Conservation (phyloP, 495 filamentous ascomycete genomes). For the Thermochaetoides thermophila region DNA sequence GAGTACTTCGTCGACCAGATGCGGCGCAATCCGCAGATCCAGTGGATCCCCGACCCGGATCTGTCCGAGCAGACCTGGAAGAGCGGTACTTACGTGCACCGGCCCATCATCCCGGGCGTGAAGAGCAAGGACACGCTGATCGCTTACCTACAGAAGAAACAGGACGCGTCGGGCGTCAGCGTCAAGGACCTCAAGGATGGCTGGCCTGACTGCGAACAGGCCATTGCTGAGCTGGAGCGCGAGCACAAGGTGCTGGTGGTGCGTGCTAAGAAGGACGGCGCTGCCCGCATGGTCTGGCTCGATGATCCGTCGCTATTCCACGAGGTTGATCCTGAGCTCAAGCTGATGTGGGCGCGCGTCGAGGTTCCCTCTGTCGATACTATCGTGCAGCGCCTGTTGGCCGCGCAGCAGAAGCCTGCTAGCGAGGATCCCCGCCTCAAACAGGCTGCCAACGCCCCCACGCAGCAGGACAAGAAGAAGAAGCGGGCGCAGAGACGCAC, state of each 20-base stretch:
- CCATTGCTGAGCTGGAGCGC: conserved; percentile 62
- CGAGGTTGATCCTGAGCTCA: conserved; percentile 68
- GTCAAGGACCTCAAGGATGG: conserved; percentile 90
- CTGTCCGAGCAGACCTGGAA: conserved; percentile 39
- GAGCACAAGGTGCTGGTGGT: conserved; percentile 70
- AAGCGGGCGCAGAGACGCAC: conserved; percentile 50
- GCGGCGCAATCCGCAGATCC: conserved; percentile 51
- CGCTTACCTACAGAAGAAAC: conserved; percentile 61
- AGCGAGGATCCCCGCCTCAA: conserved; percentile 55
- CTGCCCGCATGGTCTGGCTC: conserved; percentile 72
- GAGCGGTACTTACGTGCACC: conserved; percentile 58
- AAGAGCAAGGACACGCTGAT: conserved; percentile 59
- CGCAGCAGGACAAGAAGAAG: conserved; percentile 49
- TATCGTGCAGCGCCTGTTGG: conserved; percentile 58
- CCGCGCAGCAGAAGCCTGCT: conserved; percentile 60
- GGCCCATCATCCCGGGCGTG: conserved; percentile 64
- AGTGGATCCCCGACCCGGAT: conserved; percentile 46
- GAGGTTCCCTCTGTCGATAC: conserved; percentile 60
- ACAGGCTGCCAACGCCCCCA: conserved; percentile 16
- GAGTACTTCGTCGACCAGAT: conserved; percentile 31
- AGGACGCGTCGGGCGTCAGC: conserved; percentile 62
- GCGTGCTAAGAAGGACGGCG: conserved; percentile 84
- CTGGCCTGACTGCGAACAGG: conserved; percentile 67
- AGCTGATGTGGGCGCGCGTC: conserved; percentile 65
- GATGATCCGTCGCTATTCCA: conserved; percentile 67